Percentiles rank a stretch among this genome's conserved stretches.
These are phyloP conservation scores for Boletus speciosus DNA, from an alignment of 768 basidiomycete genomes.

Conservation along the genomic window DNA sequence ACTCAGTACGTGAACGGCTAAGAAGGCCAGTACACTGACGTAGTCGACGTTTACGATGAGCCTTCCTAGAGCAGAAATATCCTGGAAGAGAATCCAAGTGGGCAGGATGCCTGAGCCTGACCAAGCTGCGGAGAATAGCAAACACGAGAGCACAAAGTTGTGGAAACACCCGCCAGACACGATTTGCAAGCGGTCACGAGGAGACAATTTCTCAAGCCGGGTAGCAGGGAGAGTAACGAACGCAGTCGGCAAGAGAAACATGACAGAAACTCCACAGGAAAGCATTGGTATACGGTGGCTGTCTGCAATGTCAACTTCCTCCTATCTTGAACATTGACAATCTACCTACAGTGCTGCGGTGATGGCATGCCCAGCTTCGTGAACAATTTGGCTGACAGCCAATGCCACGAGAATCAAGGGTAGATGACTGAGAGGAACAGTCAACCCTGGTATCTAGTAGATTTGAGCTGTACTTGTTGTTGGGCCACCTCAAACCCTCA, in stretches of 20 bases:
- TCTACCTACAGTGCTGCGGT: conserved; percentile 65
- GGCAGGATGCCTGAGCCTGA: conserved; percentile 26
- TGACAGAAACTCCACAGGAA: conserved; percentile 58
- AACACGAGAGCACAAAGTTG: conserved; percentile 60
- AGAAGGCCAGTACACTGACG: conserved; percentile 37
- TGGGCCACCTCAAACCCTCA: not conserved
- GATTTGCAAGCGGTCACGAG: conserved; percentile 51
- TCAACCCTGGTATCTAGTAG: conserved; percentile 75
- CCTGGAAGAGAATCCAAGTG: conserved; percentile 44
- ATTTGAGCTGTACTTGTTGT: not conserved
- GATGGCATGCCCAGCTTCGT: conserved; percentile 79
- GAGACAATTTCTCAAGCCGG: conserved; percentile 37
- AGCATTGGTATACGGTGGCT: conserved; percentile 67
- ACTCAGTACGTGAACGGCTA: conserved; percentile 4
- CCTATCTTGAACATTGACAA: not conserved
- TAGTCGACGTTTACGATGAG: conserved; percentile 52
- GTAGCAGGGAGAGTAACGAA: conserved; percentile 60
- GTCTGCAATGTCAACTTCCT: conserved; percentile 1
- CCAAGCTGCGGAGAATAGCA: conserved; percentile 40
- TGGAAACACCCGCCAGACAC: conserved; percentile 76
- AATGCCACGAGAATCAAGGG: conserved; percentile 63
- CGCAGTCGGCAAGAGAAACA: conserved; percentile 65
- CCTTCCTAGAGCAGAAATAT: conserved; percentile 49
- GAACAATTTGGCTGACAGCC: conserved; percentile 62
- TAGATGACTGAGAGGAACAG: conserved; percentile 69